Evolutionary conservation across 2,329 filamentous ascomycete genomes (phyloP).

Genomic region (Furcasterigmium furcatum): DNA sequence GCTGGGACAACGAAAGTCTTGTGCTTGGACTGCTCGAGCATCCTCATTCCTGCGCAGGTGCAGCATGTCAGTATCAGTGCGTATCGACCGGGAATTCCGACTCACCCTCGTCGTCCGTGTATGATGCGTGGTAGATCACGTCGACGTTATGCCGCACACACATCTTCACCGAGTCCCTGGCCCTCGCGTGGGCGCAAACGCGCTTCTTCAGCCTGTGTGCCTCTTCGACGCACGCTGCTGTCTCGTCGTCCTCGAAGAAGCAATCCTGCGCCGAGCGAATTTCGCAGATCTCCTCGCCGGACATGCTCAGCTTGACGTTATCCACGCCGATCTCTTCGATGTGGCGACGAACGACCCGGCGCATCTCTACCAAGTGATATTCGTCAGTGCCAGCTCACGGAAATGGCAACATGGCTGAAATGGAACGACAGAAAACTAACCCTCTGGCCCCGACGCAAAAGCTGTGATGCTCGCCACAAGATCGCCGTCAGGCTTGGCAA

Average conservation of each 20-base stretch:
- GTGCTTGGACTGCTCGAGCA: constrained; percentile 32
- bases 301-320: constrained; percentile 40
- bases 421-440: too few species aligned
- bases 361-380: constrained; percentile 33
- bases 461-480: constrained; percentile 31
- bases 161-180: constrained; percentile 38
- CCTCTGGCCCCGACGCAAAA: constrained; percentile 27
- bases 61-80: background rate
- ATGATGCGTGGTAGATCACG: constrained; percentile 43
- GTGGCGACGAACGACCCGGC: constrained; percentile 30
- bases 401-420: too few species aligned
- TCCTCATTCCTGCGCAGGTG: constrained; percentile 23
- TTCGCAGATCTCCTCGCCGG: constrained; percentile 22
- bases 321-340: constrained; percentile 31
- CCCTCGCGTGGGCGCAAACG: constrained; percentile 40
- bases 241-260: constrained; percentile 42
- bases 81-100: too few species aligned
- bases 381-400: too few species aligned
- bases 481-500: constrained; percentile 39
- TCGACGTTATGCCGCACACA: constrained; percentile 40
- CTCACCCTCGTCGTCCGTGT: constrained; percentile 33
- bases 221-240: constrained; percentile 43
- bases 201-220: constrained; percentile 33
- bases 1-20: constrained; percentile 37
- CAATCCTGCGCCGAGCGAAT: constrained; percentile 34